phyloP scores from a whole-genome alignment of 495 filamentous ascomycete genomes.

The Hypoxylon crocopeplum region DNA sequence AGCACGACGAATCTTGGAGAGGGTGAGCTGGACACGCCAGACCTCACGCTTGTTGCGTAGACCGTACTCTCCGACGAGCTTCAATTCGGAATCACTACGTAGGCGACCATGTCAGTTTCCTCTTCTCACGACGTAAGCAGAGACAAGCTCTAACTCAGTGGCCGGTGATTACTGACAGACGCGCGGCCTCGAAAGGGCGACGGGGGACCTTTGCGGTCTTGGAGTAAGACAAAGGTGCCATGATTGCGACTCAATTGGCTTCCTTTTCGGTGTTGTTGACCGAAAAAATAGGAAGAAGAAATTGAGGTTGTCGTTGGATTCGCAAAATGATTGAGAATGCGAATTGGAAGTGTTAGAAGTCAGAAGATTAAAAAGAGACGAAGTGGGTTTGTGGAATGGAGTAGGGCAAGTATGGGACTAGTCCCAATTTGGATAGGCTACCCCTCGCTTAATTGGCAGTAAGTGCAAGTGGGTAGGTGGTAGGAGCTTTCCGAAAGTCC shows the following conservation, averaged over 20 bases:
- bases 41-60: slow-evolving; percentile 99
- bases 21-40: slow-evolving; percentile 98
- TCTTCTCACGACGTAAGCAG: slow-evolving; percentile 83
- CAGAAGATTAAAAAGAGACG: slow-evolving; percentile 37
- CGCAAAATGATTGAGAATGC: too few relatives aligned
- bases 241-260: slow-evolving; percentile 42
- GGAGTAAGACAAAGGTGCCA: slow-evolving; percentile 75
- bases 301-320: slow-evolving; percentile 50
- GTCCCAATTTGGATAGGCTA: slow-evolving; percentile 3
- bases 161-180: slow-evolving; percentile 95
- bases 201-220: slow-evolving; percentile 98
- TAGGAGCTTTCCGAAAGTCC: slow-evolving; percentile 17
- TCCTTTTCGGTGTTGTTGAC: slow-evolving; percentile 25
- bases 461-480: too few relatives aligned
- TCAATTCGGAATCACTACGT: slow-evolving; percentile 94
- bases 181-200: slow-evolving; percentile 94
- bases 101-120: slow-evolving; percentile 52
- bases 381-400: slow-evolving; percentile 50
- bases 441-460: slow-evolving; percentile 39
- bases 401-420: slow-evolving; percentile 39
- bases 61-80: slow-evolving; percentile 98
- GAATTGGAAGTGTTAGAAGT: slow-evolving; percentile 36
- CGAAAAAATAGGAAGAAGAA: slow-evolving; percentile 20
- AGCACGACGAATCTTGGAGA: slow-evolving; percentile 99
- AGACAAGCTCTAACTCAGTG: slow-evolving; percentile 98